Base-by-base conservation (phyloP, 208 protist species). In the Trypanosoma mega region DNA sequence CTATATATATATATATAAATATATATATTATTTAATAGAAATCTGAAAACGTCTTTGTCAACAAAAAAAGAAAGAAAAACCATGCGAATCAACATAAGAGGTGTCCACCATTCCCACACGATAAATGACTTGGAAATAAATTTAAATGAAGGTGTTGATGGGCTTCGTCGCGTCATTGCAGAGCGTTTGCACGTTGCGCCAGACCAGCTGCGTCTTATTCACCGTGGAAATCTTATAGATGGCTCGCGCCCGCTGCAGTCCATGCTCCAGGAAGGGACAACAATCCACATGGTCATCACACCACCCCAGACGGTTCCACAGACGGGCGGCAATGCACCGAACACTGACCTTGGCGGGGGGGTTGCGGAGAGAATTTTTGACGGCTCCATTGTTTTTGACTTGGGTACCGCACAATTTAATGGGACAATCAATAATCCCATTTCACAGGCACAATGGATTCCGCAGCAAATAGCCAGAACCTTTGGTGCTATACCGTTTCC, bases 91-190 rank as follows among this genome's bases (percentile, higher is more conserved):
- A 77, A 76, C 50, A 67, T 85, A 27, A 57, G 64, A 0, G 68
- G 73, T 51, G 43, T 58, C 11, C 63, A 65, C 6, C 47, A 23
- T n/a, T 72, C 80, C 58, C 74, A 80, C 45, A 75, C 51, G 47
- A 85, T 85, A 30, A 54, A 78, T 30, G 72, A 64, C 27, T 27
- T 93, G 0, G 68, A 83, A 37, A 55, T 93, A 3, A 29, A 58
- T 9, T 39, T 46, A 2, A 60, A 63, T 23, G 66, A 74, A 26
- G 80, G 69, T 11, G 78, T 87, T 14, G 64, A 67, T 5, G 66
- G 68, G 30, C 70, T 93, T 45, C 76, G 68, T 6, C 59, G 50
- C 5, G 33, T 27, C 2, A 50, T 93, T 18, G 41, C 72, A 14
- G 46, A 47, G 12, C 67, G 63, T 18, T 63, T 87, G 27, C 3